A percentile compares a stretch with the other conserved stretches of the same genome.
These are phyloP conservation scores for Bonia amplexicaulis DNA, from an alignment of 176 grass and related monocot species.

Conservation along the genomic window DNA sequence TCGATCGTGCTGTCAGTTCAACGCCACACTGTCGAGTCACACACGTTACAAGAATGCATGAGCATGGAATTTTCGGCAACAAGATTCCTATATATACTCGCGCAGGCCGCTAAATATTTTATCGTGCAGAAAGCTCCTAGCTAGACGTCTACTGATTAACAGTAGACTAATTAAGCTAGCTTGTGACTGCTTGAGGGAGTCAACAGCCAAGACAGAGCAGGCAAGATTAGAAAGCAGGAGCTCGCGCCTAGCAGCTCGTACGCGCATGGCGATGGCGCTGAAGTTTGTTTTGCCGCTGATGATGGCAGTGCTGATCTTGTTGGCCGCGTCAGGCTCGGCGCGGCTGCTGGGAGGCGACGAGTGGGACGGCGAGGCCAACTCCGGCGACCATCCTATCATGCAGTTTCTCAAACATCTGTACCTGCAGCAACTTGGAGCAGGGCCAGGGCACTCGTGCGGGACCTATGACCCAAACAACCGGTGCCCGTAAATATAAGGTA, in stretches of 20 bases:
- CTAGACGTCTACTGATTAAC: not conserved
- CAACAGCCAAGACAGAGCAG: not conserved
- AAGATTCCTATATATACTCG: not conserved
- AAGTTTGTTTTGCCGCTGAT: not conserved
- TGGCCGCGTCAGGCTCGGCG: not conserved
- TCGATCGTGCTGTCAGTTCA: not conserved
- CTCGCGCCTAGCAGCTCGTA: not conserved
- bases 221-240: not conserved
- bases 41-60: not conserved
- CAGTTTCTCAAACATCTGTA: not conserved
- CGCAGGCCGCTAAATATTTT: not conserved
- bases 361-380: not conserved
- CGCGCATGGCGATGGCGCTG: not conserved
- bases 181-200: not conserved
- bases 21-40: not conserved
- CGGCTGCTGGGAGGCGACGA: not conserved
- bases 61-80: not conserved
- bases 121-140: not conserved
- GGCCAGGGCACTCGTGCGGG: fast-evolving
- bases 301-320: not conserved
- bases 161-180: not conserved
- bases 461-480: not conserved
- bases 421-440: not conserved
- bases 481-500: not conserved
- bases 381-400: not conserved